Base-by-base conservation (phyloP, 768 basidiomycete species). In the Trametes villosa region DNA sequence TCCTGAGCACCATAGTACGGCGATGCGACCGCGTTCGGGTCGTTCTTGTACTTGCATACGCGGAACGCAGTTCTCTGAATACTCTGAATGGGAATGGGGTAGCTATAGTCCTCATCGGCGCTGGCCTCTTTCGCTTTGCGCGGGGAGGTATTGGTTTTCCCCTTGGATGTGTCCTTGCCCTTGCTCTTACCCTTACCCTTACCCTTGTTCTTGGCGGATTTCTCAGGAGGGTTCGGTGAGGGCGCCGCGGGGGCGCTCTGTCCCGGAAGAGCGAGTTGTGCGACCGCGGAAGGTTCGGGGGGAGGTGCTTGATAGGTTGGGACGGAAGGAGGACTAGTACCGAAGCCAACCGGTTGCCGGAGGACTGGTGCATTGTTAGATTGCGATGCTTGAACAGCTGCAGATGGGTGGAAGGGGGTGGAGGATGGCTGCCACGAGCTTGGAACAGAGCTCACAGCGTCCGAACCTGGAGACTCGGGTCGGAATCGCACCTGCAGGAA, bases 341-440 rank as follows among this genome's bases (percentile, higher is more conserved):
- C 53, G 44, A 65, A 65, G 8, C 64, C 66, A n/a, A 67, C 64
- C 18, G 66, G 66, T n/a, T 60, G 64, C 8, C 66, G 64, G 18
- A 67, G 54, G 0, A 67, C 33, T 9, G 63, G 44, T 15, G 57
- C 24, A 15, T 6, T 20, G 1, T 52, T 15, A 9, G 42, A 18
- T 20, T 41, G 36, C 6, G 59, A 36, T 6, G 57, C 15, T 50
- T 34, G 36, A n/a, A 44, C 45, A 13, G 57, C 44, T 24, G 54
- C 29, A 44, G 64, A 57, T 1, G 56, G 53, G 26, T 64, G 53
- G 29, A 52, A 52, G 9, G 61, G 36, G 18, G 11, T n/a, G 33
- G 22, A 36, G 15, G n/a, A n/a, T n/a, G 34, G 36, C 44, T 62
- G 55, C 60, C 60, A 55, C 7, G 56, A 29, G 20, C 38, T 44